These are phyloP conservation scores for Backusella liffmaniae DNA, from an alignment of 192 early-diverging fungal genomes.

Conservation along the genomic window DNA sequence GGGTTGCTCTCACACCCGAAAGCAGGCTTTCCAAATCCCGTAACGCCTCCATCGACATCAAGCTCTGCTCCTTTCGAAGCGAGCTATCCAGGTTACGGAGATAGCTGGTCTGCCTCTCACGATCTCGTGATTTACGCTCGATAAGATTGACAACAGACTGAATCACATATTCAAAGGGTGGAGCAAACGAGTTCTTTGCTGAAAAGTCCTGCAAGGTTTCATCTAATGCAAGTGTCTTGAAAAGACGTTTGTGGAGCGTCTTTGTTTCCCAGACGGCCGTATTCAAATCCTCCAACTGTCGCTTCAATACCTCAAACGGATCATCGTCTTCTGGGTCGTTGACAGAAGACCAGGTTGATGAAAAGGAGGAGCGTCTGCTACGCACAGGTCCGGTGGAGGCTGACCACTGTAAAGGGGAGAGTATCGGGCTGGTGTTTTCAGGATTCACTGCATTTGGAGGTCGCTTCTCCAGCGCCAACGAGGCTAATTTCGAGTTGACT, in stretches of 20 bases:
- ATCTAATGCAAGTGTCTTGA: slow-evolving; percentile 34
- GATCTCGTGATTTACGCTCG: slow-evolving; percentile 33
- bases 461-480: neutral
- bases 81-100: slow-evolving; percentile 29
- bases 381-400: slow-evolving; percentile 13
- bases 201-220: slow-evolving; percentile 21
- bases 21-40: slow-evolving; percentile 23
- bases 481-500: slow-evolving; percentile 7
- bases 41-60: slow-evolving; percentile 28
- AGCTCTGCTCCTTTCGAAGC: slow-evolving; percentile 25
- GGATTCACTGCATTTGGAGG: neutral
- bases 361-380: slow-evolving; percentile 34
- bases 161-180: slow-evolving; percentile 37
- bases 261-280: slow-evolving; percentile 41
- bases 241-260: slow-evolving; percentile 40
- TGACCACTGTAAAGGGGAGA: slow-evolving; percentile 35
- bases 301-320: slow-evolving; percentile 37
- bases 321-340: slow-evolving; percentile 37
- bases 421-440: slow-evolving; percentile 9
- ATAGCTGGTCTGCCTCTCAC: slow-evolving; percentile 31
- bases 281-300: slow-evolving; percentile 42
- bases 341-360: slow-evolving; percentile 33
- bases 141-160: slow-evolving; percentile 29
- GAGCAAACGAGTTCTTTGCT: slow-evolving; percentile 14
- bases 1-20: slow-evolving; percentile 10